Evolutionary conservation across 2,329 filamentous ascomycete species (phyloP).

Genomic region (Leptoxyphium fumago): DNA sequence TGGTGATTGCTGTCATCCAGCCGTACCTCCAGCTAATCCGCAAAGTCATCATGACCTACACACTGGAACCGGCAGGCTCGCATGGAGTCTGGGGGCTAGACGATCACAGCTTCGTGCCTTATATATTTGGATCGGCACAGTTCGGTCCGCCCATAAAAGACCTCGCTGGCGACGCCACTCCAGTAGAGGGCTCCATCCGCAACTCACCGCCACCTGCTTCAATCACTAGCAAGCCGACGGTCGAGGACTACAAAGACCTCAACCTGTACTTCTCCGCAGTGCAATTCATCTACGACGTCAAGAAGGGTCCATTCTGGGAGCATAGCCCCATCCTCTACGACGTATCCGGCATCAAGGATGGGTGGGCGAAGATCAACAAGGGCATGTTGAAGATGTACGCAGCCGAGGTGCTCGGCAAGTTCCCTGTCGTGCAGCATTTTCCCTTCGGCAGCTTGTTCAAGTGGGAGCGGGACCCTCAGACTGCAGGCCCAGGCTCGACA

Average conservation of each 20-base stretch:
- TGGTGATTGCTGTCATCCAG: conserved; percentile 71
- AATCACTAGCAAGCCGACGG: conserved; percentile 35
- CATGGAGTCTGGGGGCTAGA: conserved; percentile 99
- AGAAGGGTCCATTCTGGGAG: conserved; percentile 85
- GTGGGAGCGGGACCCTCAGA: conserved; percentile 30
- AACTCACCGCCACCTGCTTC: conserved; percentile 53
- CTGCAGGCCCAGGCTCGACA: conserved; percentile 6
- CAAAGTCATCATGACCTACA: conserved; percentile 76
- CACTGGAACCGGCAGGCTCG: conserved; percentile 83
- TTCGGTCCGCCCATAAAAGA: conserved; percentile 54
- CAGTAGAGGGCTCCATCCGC: conserved; percentile 59
- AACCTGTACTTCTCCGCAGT: conserved; percentile 87
- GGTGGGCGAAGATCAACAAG: conserved; percentile 96
- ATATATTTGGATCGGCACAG: conserved; percentile 90
- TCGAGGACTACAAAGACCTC: conserved; percentile 25
- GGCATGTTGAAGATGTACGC: conserved; percentile 99
- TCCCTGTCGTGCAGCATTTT: conserved; percentile 94
- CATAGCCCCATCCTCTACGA: conserved; percentile 91
- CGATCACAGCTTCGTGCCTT: conserved; percentile 86
- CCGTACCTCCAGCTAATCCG: conserved; percentile 74
- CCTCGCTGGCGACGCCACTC: conserved; percentile 5
- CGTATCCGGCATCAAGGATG: conserved; percentile 69
- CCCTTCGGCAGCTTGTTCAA: conserved; percentile 35
- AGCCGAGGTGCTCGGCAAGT: conserved; percentile 89
- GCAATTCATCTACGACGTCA: conserved; percentile 95